Base-by-base conservation (phyloP, 2,329 filamentous ascomycete species). In the Diplodia mutila region DNA sequence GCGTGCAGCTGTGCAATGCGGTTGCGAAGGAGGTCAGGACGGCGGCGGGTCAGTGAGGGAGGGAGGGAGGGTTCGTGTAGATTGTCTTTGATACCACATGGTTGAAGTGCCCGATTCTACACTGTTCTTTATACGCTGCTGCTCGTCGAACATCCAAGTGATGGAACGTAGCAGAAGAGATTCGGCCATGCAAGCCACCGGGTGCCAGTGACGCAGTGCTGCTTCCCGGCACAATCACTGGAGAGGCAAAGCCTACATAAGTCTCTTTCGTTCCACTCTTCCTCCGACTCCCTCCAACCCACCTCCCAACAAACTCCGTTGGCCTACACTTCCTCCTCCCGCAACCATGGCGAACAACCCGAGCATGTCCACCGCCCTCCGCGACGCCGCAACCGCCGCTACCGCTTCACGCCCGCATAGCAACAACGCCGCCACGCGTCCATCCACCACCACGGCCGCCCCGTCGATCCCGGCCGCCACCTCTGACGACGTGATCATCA, bases 1-100 rank as follows among this genome's bases (percentile, higher is more conserved):
- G 85, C 72, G 94, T 98, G 32, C 94, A 97, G 73, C 83, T 98
- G 71, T 96, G 87, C 71, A 85, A 87, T 78, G 88, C 87, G 27
- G 83, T 88, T 71, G 87, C 87, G 7, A 83, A 78, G 71, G 86
- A 89, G 74, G 83, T 88, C 1, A 67, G 53, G 53, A 54, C 27
- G n/a, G 63, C 27, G n/a, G 63, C 52, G 2, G 48, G 14, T 16
- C 14, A 39, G 29, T 25, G 32, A 18, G 16, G 52, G 16, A 14
- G 16, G 8, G 9, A 32, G 11, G 34, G 11, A 11, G 34, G 34
- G 34, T 9, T 11, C 11, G 34, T 37, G 11, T 8, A 32, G 29
- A 32, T n/a, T n/a, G n/a, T n/a, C n/a, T n/a, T n/a, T n/a, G n/a
- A n/a, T n/a, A n/a, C n/a, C n/a, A n/a, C n/a, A n/a, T n/a, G n/a